Conservation (phyloP, 2,329 filamentous ascomycete genomes). For the Chrysoporthe cubensis region DNA sequence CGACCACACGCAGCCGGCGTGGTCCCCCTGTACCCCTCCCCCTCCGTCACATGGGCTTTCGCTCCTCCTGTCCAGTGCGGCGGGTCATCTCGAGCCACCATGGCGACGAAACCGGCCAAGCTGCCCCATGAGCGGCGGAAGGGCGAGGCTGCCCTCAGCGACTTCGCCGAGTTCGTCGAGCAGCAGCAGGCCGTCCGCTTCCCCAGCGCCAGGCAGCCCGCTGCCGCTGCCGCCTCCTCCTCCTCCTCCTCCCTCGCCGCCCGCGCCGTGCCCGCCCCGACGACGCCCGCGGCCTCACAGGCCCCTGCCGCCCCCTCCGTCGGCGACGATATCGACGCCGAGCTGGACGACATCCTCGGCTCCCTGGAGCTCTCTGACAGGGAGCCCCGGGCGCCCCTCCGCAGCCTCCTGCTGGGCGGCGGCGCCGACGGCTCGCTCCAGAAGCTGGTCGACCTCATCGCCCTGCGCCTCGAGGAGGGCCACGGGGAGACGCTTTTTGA, state of each 20-base stretch:
- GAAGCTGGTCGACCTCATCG: constrained; percentile 68
- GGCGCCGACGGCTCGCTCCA: constrained; percentile 62
- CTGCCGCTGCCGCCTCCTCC: neutral
- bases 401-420: constrained; percentile 71
- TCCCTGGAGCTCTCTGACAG: constrained; percentile 81
- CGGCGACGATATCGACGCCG: constrained; percentile 65
- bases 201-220: constrained; percentile 39
- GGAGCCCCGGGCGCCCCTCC: constrained; percentile 69
- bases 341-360: constrained; percentile 90
- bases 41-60: neutral
- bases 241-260: neutral
- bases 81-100: constrained; percentile 40
- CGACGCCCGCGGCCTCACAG: constrained; percentile 32
- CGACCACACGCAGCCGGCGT: neutral
- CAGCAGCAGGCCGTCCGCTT: constrained; percentile 82
- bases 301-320: constrained; percentile 35
- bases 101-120: constrained; percentile 61
- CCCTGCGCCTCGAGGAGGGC: constrained; percentile 76
- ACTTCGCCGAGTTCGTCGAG: constrained; percentile 97
- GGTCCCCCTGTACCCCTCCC: neutral
- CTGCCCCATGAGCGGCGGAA: constrained; percentile 79
- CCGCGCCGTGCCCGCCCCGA: neutral
- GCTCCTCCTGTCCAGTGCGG: constrained; percentile 16
- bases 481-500: constrained; percentile 91
- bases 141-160: constrained; percentile 87